phyloP scores from a whole-genome alignment of 2,329 filamentous ascomycete species.

The Fusarium mexicanum region DNA sequence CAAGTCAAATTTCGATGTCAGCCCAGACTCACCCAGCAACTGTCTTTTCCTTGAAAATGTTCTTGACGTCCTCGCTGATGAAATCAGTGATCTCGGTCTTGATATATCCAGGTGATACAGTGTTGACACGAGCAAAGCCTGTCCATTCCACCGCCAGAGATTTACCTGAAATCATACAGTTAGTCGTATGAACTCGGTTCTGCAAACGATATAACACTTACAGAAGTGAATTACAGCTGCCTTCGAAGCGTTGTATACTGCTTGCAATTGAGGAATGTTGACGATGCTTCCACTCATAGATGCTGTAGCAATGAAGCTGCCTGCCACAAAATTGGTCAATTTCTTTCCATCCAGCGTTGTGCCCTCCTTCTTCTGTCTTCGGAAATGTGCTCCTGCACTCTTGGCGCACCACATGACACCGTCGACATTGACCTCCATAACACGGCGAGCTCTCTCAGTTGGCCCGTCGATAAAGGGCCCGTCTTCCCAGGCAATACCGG shows the following conservation, averaged over 20 bases:
- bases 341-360: slow-evolving; percentile 70
- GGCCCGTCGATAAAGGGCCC: slow-evolving; percentile 73
- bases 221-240: slow-evolving; percentile 69
- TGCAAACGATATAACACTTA: slow-evolving; percentile 44
- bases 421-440: slow-evolving; percentile 77
- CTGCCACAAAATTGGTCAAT: slow-evolving; percentile 67
- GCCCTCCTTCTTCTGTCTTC: slow-evolving; percentile 74
- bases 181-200: not conserved
- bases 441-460: slow-evolving; percentile 70
- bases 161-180: slow-evolving; percentile 59
- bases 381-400: slow-evolving; percentile 75
- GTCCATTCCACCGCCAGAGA: slow-evolving; percentile 81
- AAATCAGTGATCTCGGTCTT: slow-evolving; percentile 77
- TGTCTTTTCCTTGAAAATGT: slow-evolving; percentile 80
- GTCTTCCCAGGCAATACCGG: slow-evolving; percentile 78
- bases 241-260: slow-evolving; percentile 79
- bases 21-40: slow-evolving; percentile 70
- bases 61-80: slow-evolving; percentile 71
- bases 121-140: slow-evolving; percentile 77
- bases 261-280: slow-evolving; percentile 80
- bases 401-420: slow-evolving; percentile 81
- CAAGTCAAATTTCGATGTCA: not conserved
- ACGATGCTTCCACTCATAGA: slow-evolving; percentile 82
- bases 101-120: slow-evolving; percentile 79
- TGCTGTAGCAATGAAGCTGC: slow-evolving; percentile 81